Conservation (phyloP, 208 protist species). For the Plasmodiophora brassicae region DNA sequence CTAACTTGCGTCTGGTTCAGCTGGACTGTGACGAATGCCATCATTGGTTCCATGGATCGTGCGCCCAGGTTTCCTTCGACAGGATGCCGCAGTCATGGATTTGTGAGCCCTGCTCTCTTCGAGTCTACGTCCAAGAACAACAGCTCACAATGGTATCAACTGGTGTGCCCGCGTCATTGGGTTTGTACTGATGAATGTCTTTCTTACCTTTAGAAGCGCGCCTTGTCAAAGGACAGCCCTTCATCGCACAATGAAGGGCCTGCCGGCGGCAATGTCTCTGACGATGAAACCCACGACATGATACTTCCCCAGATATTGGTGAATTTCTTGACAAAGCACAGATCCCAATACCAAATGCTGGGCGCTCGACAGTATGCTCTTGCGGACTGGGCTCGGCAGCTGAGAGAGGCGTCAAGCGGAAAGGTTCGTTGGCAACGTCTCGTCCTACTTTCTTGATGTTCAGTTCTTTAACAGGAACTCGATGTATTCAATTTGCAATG, state of each 20-base stretch:
- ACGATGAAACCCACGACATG: too few relatives aligned
- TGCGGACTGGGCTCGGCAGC: not conserved
- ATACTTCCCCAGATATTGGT: not conserved
- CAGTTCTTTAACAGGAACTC: not conserved
- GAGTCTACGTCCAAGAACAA: not conserved
- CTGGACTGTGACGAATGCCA: conserved; percentile 28
- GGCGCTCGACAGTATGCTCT: not conserved
- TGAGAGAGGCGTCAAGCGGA: not conserved
- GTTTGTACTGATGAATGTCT: not conserved
- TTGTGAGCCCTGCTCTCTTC: not conserved
- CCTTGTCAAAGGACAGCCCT: not conserved
- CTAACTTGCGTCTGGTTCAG: not conserved
- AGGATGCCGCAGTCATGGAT: conserved; percentile 1
- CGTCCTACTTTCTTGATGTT: not conserved
- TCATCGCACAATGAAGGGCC: not conserved
- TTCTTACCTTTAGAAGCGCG: not conserved
- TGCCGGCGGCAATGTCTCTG: not conserved
- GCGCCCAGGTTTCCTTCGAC: not conserved
- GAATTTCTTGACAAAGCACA: not conserved
- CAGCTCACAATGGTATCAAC: not conserved
- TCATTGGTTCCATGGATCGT: conserved; percentile 3
- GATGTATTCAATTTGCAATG: not conserved
- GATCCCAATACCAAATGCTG: not conserved
- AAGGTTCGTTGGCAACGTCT: conserved; percentile 8
- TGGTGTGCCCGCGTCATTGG: too few relatives aligned